Base-by-base conservation (phyloP, 441 rosid species). In the Pelargonium cotyledonis region DNA sequence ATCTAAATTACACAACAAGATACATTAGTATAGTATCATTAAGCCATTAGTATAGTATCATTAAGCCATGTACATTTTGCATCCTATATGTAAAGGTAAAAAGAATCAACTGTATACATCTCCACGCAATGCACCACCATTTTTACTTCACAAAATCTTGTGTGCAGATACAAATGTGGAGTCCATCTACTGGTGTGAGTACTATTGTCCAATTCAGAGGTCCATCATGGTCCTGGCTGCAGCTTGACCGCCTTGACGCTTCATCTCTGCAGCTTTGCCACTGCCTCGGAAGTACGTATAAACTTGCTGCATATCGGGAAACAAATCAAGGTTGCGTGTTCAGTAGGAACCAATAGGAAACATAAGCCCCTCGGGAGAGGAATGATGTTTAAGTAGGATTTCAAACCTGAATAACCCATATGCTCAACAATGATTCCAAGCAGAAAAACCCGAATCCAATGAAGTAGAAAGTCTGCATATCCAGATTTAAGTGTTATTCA, bases 251-350 rank as follows among this genome's bases (percentile, higher is more conserved):
- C 95, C 95, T 79, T 92, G 89, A 5, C 83, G 88, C 80, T 86
- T 92, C 78, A 92, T 85, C 85, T 87, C 86, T 64, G 95, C 92
- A 44, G 96, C 96, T 85, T 92, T 92, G 65, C 98, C 98, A 69
- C 96, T 89, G 68, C 98, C 98, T 74, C 98, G 84, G 87, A 95
- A 95, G 73, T 95, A 95, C 88, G 89, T 92, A 83, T 95, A 95
- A 67, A 92, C 89, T 92, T 95, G 95, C 98, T 92, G 97, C 79
- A 83, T 46, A 71, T 51, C 73, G 18, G 21, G 49, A 69, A 18
- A 10, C 43, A 60, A 10, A 46, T 72, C 72, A 38, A 23, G 8
- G 41, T 38, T 38, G 41, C 41, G 6, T 1, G 35, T 8, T n/a
- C 66, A 57, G 49, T 71, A 21, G 18, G 61, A 61, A 9, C 55